Conservation (phyloP, 2,329 filamentous ascomycete species). For the Paracoccidioides lutzii region DNA sequence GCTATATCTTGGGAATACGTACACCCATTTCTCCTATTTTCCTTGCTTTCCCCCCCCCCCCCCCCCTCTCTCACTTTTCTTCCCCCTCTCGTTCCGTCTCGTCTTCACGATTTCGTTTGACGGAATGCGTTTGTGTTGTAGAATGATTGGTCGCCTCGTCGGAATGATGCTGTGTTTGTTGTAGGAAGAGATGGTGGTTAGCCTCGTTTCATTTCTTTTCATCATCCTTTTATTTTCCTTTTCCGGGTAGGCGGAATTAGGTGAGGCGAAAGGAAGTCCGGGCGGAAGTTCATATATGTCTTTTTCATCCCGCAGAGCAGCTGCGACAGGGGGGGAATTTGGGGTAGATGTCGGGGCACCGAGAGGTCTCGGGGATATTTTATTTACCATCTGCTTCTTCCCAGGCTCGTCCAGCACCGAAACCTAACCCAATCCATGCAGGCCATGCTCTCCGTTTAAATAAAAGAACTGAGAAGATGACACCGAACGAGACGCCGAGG, state of each 20-base stretch:
- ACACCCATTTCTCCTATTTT: neutral
- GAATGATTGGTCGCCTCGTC: conserved; percentile 28
- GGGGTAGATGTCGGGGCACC: too few relatives aligned
- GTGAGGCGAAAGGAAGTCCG: neutral
- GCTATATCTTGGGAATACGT: neutral
- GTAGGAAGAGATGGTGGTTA: neutral
- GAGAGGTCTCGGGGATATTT: neutral
- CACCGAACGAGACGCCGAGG: conserved; percentile 89
- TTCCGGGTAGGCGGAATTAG: neutral
- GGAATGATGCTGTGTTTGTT: conserved; percentile 28
- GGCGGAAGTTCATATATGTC: neutral
- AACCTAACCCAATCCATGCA: conserved; percentile 85
- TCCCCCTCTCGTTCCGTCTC: neutral
- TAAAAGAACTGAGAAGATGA: conserved; percentile 94
- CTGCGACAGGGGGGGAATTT: too few relatives aligned
- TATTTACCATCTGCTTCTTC: conserved; percentile 86
- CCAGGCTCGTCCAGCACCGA: conserved; percentile 91
- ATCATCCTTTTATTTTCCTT: too few relatives aligned
- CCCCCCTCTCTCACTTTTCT: too few relatives aligned
- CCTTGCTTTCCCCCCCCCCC: too few relatives aligned
- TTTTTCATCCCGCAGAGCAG: neutral
- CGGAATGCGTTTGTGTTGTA: conserved; percentile 18
- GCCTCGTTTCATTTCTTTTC: too few relatives aligned
- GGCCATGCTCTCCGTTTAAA: conserved; percentile 99
- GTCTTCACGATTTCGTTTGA: conserved; percentile 18